Evolutionary conservation across 2,329 filamentous ascomycete species (phyloP).

Genomic region (Rasamsonia emersonii): DNA sequence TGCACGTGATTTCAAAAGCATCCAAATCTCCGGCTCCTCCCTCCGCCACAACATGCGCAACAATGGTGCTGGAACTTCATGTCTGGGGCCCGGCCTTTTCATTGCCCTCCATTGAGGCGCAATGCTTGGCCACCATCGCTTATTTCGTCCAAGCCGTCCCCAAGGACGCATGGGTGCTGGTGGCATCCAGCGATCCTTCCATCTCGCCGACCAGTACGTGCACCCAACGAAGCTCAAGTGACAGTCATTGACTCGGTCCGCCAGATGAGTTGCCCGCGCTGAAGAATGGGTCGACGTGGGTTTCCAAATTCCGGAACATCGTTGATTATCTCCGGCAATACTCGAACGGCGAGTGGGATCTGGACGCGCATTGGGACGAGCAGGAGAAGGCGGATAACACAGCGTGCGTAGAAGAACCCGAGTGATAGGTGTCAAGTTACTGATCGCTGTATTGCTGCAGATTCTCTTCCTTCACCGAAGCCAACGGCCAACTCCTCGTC

Average conservation of each 20-base stretch:
- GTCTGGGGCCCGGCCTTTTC: slow-evolving; percentile 86
- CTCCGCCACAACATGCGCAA: slow-evolving; percentile 12
- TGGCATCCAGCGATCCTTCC: slow-evolving; percentile 65
- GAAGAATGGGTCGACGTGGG: slow-evolving; percentile 45
- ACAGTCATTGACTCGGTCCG: background rate
- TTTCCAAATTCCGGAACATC: slow-evolving; percentile 47
- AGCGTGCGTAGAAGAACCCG: slow-evolving; percentile 32
- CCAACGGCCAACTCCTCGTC: slow-evolving; percentile 66
- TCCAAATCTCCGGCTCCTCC: too few species aligned
- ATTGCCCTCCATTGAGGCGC: slow-evolving; percentile 80
- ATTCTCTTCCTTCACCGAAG: slow-evolving; percentile 60
- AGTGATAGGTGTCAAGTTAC: background rate
- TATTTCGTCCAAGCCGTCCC: slow-evolving; percentile 61
- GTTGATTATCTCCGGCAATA: slow-evolving; percentile 41
- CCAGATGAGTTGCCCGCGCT: slow-evolving; percentile 52
- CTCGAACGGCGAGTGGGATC: slow-evolving; percentile 41
- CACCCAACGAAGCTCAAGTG: too few species aligned
- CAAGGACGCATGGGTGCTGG: slow-evolving; percentile 55
- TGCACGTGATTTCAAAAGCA: too few species aligned
- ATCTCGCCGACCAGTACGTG: slow-evolving; percentile 61
- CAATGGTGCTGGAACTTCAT: slow-evolving; percentile 64
- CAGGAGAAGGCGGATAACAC: slow-evolving; percentile 40
- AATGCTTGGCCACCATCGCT: slow-evolving; percentile 76
- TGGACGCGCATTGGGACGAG: slow-evolving; percentile 36
- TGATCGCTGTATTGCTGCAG: slow-evolving; percentile 11